Evolutionary conservation across 192 early-diverging fungal species (phyloP).

Genomic region (Radiomyces spectabilis): DNA sequence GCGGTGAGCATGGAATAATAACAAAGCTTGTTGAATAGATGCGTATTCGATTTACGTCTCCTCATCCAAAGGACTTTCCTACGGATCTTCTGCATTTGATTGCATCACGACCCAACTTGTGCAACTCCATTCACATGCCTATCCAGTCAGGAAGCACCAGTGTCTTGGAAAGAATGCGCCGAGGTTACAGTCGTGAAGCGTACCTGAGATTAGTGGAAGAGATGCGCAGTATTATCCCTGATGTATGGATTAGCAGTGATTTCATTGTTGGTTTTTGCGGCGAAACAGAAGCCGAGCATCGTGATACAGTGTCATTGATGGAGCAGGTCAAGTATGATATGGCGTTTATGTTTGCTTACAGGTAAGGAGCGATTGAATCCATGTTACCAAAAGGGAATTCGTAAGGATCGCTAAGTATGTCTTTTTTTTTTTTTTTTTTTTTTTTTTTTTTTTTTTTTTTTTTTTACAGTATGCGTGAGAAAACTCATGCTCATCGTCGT

Average conservation of each 20-base stretch:
- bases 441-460: neutral
- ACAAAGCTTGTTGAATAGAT: no score
- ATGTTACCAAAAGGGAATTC: neutral
- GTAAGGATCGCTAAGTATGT: neutral
- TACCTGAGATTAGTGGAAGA: conserved; percentile 58
- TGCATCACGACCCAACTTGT: conserved; percentile 59
- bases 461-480: conserved; percentile 51
- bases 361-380: neutral
- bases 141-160: conserved; percentile 62
- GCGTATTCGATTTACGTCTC: conserved; percentile 72
- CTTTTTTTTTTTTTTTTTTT: neutral
- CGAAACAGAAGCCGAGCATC: conserved; percentile 66
- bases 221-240: conserved; percentile 60
- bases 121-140: conserved; percentile 67
- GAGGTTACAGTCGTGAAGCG: conserved; percentile 67
- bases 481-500: conserved; percentile 64
- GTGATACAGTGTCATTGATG: conserved; percentile 62
- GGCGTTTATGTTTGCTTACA: conserved; percentile 78
- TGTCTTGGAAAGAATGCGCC: conserved; percentile 64
- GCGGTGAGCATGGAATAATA: no score
- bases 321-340: conserved; percentile 58
- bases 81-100: conserved; percentile 62
- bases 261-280: conserved; percentile 75
- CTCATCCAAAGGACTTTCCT: conserved; percentile 78
- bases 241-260: conserved; percentile 67